These are phyloP conservation scores for Populus hybrid DNA, from an alignment of 441 rosid genomes.

Conservation along the genomic window DNA sequence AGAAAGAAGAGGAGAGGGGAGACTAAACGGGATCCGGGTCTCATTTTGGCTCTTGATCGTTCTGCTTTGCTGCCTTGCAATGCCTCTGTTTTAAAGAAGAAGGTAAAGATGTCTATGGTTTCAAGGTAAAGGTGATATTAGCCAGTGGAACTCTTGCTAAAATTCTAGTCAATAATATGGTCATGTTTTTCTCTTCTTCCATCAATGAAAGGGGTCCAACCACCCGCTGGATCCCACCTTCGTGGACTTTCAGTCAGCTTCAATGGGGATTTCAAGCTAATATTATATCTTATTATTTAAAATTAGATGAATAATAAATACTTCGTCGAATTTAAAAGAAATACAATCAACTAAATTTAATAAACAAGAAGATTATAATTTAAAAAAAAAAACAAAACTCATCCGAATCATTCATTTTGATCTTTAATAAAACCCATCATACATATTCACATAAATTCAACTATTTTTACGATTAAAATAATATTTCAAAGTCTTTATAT, in stretches of 20 bases:
- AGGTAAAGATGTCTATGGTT: too few relatives aligned
- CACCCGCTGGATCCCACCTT: not conserved
- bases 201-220: not conserved
- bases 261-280: not conserved
- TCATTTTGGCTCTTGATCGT: conserved; percentile 5
- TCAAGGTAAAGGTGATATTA: too few relatives aligned
- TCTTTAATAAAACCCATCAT: too few relatives aligned
- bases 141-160: too few relatives aligned
- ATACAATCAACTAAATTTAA: not conserved
- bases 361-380: too few relatives aligned
- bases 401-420: too few relatives aligned
- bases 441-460: too few relatives aligned
- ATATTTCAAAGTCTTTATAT: too few relatives aligned
- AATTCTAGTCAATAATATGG: not conserved
- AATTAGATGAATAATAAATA: not conserved
- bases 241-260: not conserved
- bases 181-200: not conserved
- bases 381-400: too few relatives aligned
- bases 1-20: conserved; percentile 19
- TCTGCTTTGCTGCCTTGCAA: not conserved
- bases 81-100: not conserved
- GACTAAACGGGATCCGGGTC: conserved; percentile 10
- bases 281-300: too few relatives aligned
- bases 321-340: not conserved
- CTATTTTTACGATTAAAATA: too few relatives aligned